Evolutionary conservation across 768 basidiomycete genomes (phyloP).

Genomic region (Rhodosporidiobolus odoratus): DNA sequence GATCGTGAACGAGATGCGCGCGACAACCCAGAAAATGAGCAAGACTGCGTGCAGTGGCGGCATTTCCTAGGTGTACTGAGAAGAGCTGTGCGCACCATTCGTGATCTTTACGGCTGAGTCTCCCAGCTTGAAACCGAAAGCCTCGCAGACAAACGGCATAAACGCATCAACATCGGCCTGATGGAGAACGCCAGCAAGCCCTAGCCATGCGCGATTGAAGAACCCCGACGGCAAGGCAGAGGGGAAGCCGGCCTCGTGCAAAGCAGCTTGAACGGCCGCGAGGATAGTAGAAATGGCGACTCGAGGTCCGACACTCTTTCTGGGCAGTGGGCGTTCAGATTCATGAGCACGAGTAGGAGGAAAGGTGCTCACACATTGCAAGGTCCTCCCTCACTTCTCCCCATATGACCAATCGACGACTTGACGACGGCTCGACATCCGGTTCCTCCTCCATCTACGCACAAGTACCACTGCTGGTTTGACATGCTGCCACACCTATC

Average conservation of each 20-base stretch:
- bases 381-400: constrained; percentile 40
- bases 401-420: constrained; percentile 29
- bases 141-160: constrained; percentile 25
- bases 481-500: background rate
- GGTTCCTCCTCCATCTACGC: constrained; percentile 45
- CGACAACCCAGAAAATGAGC: background rate
- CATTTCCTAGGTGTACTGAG: background rate
- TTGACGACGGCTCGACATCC: constrained; percentile 42
- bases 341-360: too few relatives aligned
- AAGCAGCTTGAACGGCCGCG: constrained; percentile 40
- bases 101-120: constrained; percentile 39
- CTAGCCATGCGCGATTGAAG: constrained; percentile 44
- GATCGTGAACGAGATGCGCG: too few relatives aligned
- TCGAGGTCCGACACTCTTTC: constrained; percentile 41
- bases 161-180: constrained; percentile 37
- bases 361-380: constrained; percentile 44
- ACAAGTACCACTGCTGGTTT: constrained; percentile 40
- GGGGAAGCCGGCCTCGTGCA: constrained; percentile 16
- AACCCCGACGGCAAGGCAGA: constrained; percentile 19
- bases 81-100: constrained; percentile 41
- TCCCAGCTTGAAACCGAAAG: constrained; percentile 26
- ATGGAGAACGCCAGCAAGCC: constrained; percentile 41
- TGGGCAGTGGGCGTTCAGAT: background rate
- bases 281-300: constrained; percentile 41
- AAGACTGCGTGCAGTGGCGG: background rate